Percentiles rank a stretch among this genome's conserved stretches.
These are phyloP conservation scores for Begonia loranthoides DNA, from an alignment of 306 rosid genomes.

Conservation along the genomic window DNA sequence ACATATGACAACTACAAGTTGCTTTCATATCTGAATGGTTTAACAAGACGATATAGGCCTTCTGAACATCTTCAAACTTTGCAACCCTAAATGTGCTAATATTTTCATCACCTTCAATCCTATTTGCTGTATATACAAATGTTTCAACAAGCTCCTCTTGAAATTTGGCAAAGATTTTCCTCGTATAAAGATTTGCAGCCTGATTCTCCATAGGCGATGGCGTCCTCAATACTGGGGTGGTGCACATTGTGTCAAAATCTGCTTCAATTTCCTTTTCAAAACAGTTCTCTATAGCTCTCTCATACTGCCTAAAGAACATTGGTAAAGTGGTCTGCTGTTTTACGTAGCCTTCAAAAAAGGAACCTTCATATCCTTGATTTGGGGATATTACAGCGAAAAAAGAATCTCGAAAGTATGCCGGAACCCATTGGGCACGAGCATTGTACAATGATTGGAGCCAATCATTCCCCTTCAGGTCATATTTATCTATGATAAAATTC, in stretches of 20 bases:
- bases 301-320: conserved; percentile 83
- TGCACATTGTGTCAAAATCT: conserved; percentile 73
- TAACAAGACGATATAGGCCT: conserved; percentile 57
- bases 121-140: conserved; percentile 82
- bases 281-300: conserved; percentile 66
- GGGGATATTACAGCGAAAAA: conserved; percentile 63
- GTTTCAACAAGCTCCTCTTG: conserved; percentile 95
- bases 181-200: conserved; percentile 76
- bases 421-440: conserved; percentile 83
- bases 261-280: conserved; percentile 81
- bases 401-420: conserved; percentile 74
- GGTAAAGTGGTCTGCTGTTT: conserved; percentile 77
- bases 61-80: conserved; percentile 75
- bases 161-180: conserved; percentile 66
- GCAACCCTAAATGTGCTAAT: conserved; percentile 83
- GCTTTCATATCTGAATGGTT: conserved; percentile 71
- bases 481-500: conserved; percentile 64
- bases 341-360: conserved; percentile 80
- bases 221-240: conserved; percentile 59
- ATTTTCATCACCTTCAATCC: conserved; percentile 73
- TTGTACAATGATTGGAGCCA: conserved; percentile 70
- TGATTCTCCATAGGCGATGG: conserved; percentile 98
- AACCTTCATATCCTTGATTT: conserved; percentile 48
- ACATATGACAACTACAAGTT: conserved; percentile 86
- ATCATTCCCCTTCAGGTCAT: conserved; percentile 60